Base-by-base conservation (phyloP, 1,284 basidiomycete species). In the Fomitopsis palustris region DNA sequence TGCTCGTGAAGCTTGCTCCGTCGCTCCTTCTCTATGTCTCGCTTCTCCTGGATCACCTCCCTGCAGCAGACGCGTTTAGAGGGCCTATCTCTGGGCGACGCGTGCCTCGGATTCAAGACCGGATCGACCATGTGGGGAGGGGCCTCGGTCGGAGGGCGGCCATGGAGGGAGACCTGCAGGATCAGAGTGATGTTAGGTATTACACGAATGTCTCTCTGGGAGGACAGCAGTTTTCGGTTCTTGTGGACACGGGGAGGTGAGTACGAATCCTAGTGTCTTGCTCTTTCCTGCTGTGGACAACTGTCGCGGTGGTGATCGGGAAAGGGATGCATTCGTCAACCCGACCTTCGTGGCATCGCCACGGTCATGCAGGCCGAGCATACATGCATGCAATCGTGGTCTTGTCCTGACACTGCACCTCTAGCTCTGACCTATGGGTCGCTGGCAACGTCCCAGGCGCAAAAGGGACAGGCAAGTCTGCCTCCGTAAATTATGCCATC, bases 231-330 rank as follows among this genome's bases (percentile, higher is more conserved):
- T 83, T 83, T 65, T 70, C 72, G 17, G 75, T 86, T 54, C 69
- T 86, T 53, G 77, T 90, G 58, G 87, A 90, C 66, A 88, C 87
- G 5, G 88, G 87, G 56, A 89, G 86, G 88, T 86, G 61, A 49
- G 49, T 51, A 47, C 25, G 54, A 27, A 17, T 57, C 21, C 52
- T 27, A 10, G 14, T 33, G 39, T 38, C 31, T 19, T 38, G 8
- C 37, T 25, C 4, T 52, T 8, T 29, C n/a, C 51, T 17, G 42
- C 16, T n/a, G 25, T 47, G 7, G 59, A 7, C 14, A 47, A n/a
- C 5, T 33, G 4, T 19, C 16, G 47, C 17, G 3, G 39, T 19
- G 21, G 39, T 42, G 39, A 7, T 42, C 39, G 3, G 16, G 35
- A 14, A 37, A 37, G 8, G 16, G 19, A 31, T 53, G 53, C 60